Conservation (phyloP, 2,329 filamentous ascomycete genomes). For the Penicillium sp. region DNA sequence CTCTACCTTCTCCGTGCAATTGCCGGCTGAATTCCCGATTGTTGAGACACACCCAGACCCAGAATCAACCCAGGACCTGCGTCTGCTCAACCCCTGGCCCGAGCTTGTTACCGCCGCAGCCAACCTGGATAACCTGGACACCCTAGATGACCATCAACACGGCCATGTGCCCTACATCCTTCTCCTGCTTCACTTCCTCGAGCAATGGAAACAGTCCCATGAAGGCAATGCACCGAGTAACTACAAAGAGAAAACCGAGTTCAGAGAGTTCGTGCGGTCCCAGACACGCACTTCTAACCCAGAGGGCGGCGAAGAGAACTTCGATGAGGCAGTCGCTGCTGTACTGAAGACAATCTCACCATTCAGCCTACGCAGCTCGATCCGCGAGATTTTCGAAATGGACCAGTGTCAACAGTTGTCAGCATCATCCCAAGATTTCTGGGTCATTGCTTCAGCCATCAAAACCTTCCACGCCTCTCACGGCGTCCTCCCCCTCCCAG, state of each 20-base stretch:
- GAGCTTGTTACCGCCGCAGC: conserved; percentile 68
- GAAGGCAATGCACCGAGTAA: conserved; percentile 65
- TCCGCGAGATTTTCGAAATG: conserved; percentile 77
- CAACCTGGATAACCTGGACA: conserved; percentile 65
- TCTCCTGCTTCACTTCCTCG: conserved; percentile 77
- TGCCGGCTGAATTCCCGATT: conserved; percentile 80
- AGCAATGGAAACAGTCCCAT: conserved; percentile 72
- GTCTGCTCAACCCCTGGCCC: conserved; percentile 80
- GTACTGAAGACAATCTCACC: conserved; percentile 81
- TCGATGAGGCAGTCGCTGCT: conserved; percentile 82
- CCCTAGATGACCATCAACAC: conserved; percentile 74
- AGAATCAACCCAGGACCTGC: conserved; percentile 78
- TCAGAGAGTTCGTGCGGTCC: conserved; percentile 67
- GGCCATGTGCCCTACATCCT: conserved; percentile 88
- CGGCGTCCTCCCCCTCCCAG: conserved; percentile 74
- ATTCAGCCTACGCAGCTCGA: conserved; percentile 64
- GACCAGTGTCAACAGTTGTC: conserved; percentile 53
- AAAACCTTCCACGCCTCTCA: conserved; percentile 73
- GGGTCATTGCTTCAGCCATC: conserved; percentile 81
- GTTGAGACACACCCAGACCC: conserved; percentile 94
- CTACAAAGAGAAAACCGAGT: conserved; percentile 84
- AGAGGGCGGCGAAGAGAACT: conserved; percentile 94
- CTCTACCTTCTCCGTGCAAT: conserved; percentile 75
- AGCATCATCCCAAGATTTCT: conserved; percentile 65
- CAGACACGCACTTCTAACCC: conserved; percentile 68